Percentiles rank a stretch among this genome's conserved stretches.
Conservation (phyloP, 1,284 basidiomycete species). For the Ustilago curta region DNA sequence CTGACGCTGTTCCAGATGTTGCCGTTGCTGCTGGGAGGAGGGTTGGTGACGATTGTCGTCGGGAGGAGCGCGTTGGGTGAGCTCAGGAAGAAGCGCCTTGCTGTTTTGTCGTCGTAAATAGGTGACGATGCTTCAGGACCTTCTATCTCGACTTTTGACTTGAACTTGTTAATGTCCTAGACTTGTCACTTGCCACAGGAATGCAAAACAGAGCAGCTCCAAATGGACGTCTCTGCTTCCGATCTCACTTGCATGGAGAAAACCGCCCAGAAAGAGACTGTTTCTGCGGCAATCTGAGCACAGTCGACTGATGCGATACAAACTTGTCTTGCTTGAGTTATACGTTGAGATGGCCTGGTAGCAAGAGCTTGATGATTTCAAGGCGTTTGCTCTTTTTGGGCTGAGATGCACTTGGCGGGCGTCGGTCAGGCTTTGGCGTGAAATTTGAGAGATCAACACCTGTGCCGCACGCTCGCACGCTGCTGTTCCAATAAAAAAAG, state of each 20-base stretch:
- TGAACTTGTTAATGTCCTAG: background rate
- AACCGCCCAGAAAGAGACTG: too few relatives aligned
- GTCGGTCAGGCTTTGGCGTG: conserved; percentile 7
- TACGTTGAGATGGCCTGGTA: background rate
- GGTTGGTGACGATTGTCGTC: conserved; percentile 49
- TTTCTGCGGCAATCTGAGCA: too few relatives aligned
- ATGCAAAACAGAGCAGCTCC: too few relatives aligned
- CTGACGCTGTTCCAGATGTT: conserved; percentile 62
- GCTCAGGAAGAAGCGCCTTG: conserved; percentile 42
- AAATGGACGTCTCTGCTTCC: background rate
- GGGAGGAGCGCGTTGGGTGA: conserved; percentile 53
- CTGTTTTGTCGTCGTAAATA: conserved; percentile 21
- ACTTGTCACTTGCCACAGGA: background rate
- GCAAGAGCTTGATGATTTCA: background rate
- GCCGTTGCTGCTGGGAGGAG: conserved; percentile 47
- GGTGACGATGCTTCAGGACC: background rate
- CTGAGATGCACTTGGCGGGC: background rate
- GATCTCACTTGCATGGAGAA: too few relatives aligned
- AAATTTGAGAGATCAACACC: conserved; percentile 12
- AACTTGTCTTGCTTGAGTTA: background rate
- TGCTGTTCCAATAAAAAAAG: background rate
- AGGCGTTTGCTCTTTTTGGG: background rate
- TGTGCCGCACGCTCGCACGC: background rate
- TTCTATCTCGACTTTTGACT: background rate
- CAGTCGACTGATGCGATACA: background rate